These are phyloP conservation scores for Entrophospora sp. DNA, from an alignment of 192 early-diverging fungal species.

Conservation along the genomic window DNA sequence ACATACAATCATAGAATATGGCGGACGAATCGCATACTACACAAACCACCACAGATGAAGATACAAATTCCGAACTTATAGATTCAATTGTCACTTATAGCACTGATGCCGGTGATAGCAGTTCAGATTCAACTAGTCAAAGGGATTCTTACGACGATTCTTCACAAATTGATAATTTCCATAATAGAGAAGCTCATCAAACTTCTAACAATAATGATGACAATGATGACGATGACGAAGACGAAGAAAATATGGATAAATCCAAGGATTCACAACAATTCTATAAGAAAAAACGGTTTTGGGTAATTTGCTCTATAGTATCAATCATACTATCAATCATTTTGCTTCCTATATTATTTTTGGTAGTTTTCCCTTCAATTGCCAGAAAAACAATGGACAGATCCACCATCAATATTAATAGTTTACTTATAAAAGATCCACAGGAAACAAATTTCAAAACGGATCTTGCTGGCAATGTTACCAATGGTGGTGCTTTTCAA, in stretches of 20 bases:
- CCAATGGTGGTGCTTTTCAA: constrained; percentile 42
- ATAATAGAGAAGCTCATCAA: no score
- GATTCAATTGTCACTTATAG: not conserved
- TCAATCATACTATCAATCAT: constrained; percentile 29
- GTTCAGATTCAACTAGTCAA: no score
- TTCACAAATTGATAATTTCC: no score
- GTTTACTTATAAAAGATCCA: constrained; percentile 32
- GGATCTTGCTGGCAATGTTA: constrained; percentile 29
- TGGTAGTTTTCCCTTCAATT: constrained; percentile 46
- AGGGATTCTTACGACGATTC: no score
- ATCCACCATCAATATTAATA: constrained; percentile 27
- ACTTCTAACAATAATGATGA: no score
- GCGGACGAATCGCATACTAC: no score
- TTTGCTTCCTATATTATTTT: constrained; percentile 36
- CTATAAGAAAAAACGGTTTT: constrained; percentile 36
- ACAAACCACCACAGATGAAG: no score
- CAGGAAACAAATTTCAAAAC: constrained; percentile 30
- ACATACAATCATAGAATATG: no score
- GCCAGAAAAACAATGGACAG: constrained; percentile 40
- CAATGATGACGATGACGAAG: not conserved
- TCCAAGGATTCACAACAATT: constrained; percentile 12
- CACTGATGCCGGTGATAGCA: not conserved
- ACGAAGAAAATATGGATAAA: not conserved
- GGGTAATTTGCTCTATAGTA: constrained; percentile 34
- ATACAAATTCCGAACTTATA: no score